Evolutionary conservation across 75 land plant species (phyloP), one percentile per base, ranked within the genome.

Genomic region (Pinus albicaulis): DNA sequence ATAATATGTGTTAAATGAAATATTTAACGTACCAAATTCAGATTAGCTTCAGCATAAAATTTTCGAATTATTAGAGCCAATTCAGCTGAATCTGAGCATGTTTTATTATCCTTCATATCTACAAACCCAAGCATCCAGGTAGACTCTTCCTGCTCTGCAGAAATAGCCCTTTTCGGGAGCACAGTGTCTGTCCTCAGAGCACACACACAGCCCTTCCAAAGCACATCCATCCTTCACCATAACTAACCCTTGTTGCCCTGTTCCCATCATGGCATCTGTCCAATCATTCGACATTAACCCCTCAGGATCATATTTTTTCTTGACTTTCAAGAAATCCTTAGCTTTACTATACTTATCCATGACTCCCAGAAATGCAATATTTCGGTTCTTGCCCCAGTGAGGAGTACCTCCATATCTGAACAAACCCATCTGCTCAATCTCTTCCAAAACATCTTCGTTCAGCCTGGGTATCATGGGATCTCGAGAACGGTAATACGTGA

Each of bases 331-430:
- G 61, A 92, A 94, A 3, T 74, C 74, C 19, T 7, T 8, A 3
- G 76, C 76, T 24, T 87, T 83, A 31, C 78, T 80, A 62, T 88
- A 92, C 77, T 87, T 90, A 57, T 85, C 83, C 10, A 70, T 59
- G 64, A 83, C 87, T 3, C 71, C 80, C 15, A 74, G 23, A 63
- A 92, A 92, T 1, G 86, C 91, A 22, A 76, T 41, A 25, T 81
- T 82, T 22, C 95, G 53, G 76, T 90, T 92, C 82, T 94, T 94
- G 7, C 93, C 98, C 98, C 98, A 94, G 34, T 94, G 98, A 22
- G 95, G 98, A 20, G 82, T 62, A 0, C 75, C 95, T 13, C 83
- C 88, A 59, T 94, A 90, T 79, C 92, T 94, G 80, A 85, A 83
- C 23, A 90, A 7, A 24, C 74, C 88, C 68, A 94, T 82, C 78